A percentile compares a stretch with the other conserved stretches of the same genome.
These are phyloP conservation scores for Musa troglodytarum DNA, from an alignment of 176 grass and related monocot species.

Conservation along the genomic window DNA sequence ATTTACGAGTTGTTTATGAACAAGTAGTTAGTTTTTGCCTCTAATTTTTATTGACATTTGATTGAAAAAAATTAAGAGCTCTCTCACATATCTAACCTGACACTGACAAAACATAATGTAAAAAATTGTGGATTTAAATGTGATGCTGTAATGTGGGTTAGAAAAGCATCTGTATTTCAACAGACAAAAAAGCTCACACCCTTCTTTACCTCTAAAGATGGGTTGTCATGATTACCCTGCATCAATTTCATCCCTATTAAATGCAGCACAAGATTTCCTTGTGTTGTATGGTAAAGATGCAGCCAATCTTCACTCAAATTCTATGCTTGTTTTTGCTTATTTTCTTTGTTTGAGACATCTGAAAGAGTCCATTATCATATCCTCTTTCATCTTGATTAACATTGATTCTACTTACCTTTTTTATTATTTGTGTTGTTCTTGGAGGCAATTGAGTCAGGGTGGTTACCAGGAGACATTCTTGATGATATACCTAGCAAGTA, in stretches of 20 bases:
- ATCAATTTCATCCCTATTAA: background rate
- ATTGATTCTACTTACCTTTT: background rate
- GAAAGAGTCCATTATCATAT: background rate
- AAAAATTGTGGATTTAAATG: background rate
- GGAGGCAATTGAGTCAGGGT: constrained; percentile 75
- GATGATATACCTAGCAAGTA: constrained; percentile 97
- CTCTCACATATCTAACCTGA: background rate
- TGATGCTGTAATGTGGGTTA: background rate
- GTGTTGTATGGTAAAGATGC: background rate
- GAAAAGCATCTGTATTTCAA: background rate
- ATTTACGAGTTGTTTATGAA: background rate
- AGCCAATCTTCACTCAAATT: background rate
- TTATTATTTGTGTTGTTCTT: background rate
- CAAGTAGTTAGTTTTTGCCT: background rate
- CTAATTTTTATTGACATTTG: background rate
- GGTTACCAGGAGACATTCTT: constrained; percentile 75
- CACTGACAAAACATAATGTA: background rate
- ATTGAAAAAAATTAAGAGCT: background rate
- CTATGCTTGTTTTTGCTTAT: background rate
- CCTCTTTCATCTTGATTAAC: background rate
- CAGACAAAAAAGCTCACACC: too few species aligned
- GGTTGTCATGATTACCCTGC: too few species aligned
- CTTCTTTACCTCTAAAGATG: too few species aligned
- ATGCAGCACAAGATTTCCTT: background rate
- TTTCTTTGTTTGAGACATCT: background rate